Evolutionary conservation across 2,329 filamentous ascomycete genomes (phyloP), one percentile per base, ranked within the genome.

Genomic region (Dryadomyces sulphureus): DNA sequence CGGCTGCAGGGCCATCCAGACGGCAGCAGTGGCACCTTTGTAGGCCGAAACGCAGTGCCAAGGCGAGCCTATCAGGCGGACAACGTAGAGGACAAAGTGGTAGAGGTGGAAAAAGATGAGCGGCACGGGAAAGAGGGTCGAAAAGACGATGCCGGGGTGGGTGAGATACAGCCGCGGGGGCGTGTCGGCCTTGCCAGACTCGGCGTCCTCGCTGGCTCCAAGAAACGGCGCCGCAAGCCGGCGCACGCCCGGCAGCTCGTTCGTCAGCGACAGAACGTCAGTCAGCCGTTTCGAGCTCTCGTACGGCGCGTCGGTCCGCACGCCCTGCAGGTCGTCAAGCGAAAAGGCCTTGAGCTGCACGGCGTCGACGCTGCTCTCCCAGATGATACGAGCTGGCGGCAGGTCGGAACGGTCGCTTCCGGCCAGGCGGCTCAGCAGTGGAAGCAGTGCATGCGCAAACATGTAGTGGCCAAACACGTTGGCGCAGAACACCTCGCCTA

Each of bases 381-480:
- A 96, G 52, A 96, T 74, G 45, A 98, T 73, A 43, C 87, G 77
- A 8, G 79, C 84, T 0, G 68, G 66, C 22, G 1, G 63, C 47
- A 41, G 16, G n/a, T n/a, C n/a, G n/a, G n/a, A n/a, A n/a, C n/a
- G 0, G 34, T 17, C 5, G 34, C 3, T 12, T 7, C 34, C 34
- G 34, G 62, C 52, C 47, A 62, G 52, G 36, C 76, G 67, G 55
- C 67, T 65, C 54, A 98, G 72, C 11, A 95, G 68, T 0, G 86
- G 82, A 53, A 83, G 72, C 11, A 96, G 72, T 57, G 81, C 78
- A 60, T 94, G 89, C 16, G 77, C 77, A 21, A 98, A 77, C 57
- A 95, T 66, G 60, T 98, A 96, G 65, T 98, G 92, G 0, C 92
- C 92, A 59, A 98, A 96, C 25, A 94, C 74, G 58, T 96, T 96